Percentiles rank a stretch among this genome's conserved stretches.
phyloP scores from a whole-genome alignment of 1,284 basidiomycete genomes.

The Naganishia sp. region DNA sequence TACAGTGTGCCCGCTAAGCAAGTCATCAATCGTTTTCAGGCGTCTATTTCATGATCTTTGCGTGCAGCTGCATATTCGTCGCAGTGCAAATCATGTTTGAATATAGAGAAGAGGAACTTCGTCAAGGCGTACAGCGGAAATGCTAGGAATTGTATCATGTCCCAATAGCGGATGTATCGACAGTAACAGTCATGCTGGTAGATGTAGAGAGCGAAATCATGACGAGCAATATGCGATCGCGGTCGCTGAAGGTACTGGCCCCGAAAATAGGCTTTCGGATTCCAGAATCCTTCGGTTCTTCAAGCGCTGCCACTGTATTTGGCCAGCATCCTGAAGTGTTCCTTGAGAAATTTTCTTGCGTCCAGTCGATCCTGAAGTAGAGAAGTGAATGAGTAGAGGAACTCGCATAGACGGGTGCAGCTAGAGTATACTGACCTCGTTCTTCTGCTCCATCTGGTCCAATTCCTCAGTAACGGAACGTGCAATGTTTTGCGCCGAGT shows the following conservation, averaged over 20 bases:
- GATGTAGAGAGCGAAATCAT: not conserved
- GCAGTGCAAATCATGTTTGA: conserved; percentile 93
- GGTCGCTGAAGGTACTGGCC: not conserved
- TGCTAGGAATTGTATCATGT: conserved; percentile 38
- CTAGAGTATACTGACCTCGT: not conserved
- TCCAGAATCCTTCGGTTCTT: not conserved
- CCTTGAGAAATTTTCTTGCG: conserved; percentile 16
- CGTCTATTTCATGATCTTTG: conserved; percentile 65
- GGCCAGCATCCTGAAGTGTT: conserved; percentile 13
- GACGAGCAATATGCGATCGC: not conserved
- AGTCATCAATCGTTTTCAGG: conserved; percentile 55
- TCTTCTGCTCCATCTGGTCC: conserved; percentile 5
- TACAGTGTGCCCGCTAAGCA: conserved; percentile 12
- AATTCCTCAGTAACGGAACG: conserved; percentile 3
- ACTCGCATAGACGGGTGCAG: too few relatives aligned
- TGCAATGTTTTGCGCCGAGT: conserved; percentile 3
- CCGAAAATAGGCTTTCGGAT: not conserved
- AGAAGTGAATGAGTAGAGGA: not conserved
- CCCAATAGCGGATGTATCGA: too few relatives aligned
- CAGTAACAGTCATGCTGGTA: not conserved
- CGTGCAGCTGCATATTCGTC: conserved; percentile 71
- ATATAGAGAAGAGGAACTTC: conserved; percentile 62
- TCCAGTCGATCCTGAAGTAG: conserved; percentile 1
- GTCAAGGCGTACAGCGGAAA: conserved; percentile 48
- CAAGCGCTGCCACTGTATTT: conserved; percentile 8